These are phyloP conservation scores for Amanita rimosa DNA, from an alignment of 768 basidiomycete genomes.

Conservation along the genomic window DNA sequence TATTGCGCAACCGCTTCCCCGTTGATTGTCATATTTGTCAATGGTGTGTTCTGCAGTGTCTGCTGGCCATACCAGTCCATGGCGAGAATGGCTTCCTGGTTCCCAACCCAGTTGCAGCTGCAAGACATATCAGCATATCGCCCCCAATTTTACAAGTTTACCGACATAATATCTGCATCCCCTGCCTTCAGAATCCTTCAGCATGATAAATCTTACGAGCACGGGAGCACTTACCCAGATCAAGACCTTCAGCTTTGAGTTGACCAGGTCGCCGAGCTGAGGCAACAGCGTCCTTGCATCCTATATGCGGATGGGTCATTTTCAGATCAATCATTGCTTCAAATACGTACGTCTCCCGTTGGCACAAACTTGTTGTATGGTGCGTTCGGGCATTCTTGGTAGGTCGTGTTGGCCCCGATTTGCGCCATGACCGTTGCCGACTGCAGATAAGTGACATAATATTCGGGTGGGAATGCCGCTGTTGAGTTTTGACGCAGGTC, in stretches of 20 bases:
- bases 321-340: background rate
- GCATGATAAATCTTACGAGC: constrained; percentile 12
- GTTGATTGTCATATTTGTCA: constrained; percentile 46
- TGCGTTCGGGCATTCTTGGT: constrained; percentile 36
- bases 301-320: constrained; percentile 14
- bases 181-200: constrained; percentile 22
- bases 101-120: constrained; percentile 39
- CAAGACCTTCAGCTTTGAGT: constrained; percentile 28
- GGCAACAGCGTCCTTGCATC: constrained; percentile 45
- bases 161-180: constrained; percentile 42
- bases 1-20: constrained; percentile 43
- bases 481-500: constrained; percentile 49
- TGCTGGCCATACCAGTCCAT: constrained; percentile 37
- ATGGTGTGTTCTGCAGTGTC: constrained; percentile 23
- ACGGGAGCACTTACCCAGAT: constrained; percentile 28
- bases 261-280: constrained; percentile 32
- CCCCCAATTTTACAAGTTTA: background rate
- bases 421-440: constrained; percentile 20
- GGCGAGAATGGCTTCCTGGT: constrained; percentile 27
- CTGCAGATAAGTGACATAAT: constrained; percentile 36
- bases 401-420: constrained; percentile 43
- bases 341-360: constrained; percentile 43
- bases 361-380: constrained; percentile 28
- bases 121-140: background rate
- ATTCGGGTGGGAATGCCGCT: constrained; percentile 44